phyloP scores from a whole-genome alignment of 345 rosid species.

The Alliaria petiolata region DNA sequence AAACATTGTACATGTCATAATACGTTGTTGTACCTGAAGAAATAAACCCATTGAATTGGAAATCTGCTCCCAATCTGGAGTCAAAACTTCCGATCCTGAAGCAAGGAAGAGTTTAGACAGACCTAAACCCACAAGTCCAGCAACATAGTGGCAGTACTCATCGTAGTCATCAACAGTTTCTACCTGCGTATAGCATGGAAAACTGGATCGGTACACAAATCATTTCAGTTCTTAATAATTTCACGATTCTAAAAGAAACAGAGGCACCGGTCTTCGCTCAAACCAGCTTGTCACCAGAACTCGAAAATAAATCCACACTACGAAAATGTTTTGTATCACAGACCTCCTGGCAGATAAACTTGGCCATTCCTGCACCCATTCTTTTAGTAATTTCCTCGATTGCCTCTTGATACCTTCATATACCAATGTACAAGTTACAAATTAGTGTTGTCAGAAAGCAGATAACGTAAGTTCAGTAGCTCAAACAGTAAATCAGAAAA shows the following conservation, averaged over 20 bases:
- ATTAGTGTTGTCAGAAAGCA: not conserved
- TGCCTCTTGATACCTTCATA: conserved; percentile 70
- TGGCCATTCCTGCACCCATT: conserved; percentile 99
- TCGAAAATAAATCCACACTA: conserved; percentile 7
- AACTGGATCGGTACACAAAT: conserved; percentile 12
- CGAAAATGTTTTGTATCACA: conserved; percentile 22
- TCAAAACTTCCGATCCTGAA: conserved; percentile 69
- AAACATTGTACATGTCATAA: conserved; percentile 1
- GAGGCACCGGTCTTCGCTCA: conserved; percentile 9
- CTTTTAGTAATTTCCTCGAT: conserved; percentile 73
- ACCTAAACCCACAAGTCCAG: conserved; percentile 97
- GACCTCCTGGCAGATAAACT: conserved; percentile 92
- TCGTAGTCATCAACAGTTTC: conserved; percentile 87
- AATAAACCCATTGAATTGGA: conserved; percentile 97
- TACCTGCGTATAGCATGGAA: conserved; percentile 47
- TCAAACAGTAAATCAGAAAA: not conserved
- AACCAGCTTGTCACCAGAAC: not conserved
- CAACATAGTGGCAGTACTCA: conserved; percentile 97
- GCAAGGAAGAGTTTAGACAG: conserved; percentile 94
- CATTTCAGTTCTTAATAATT: not conserved
- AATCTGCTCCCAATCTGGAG: conserved; percentile 51
- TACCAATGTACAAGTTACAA: conserved; percentile 6
- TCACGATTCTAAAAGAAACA: not conserved
- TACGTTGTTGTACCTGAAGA: conserved; percentile 67
- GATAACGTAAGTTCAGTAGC: not conserved